Evolutionary conservation across 2,329 filamentous ascomycete genomes (phyloP), one percentile per base, ranked within the genome.

Genomic region (Trematosphaeria pertusa): DNA sequence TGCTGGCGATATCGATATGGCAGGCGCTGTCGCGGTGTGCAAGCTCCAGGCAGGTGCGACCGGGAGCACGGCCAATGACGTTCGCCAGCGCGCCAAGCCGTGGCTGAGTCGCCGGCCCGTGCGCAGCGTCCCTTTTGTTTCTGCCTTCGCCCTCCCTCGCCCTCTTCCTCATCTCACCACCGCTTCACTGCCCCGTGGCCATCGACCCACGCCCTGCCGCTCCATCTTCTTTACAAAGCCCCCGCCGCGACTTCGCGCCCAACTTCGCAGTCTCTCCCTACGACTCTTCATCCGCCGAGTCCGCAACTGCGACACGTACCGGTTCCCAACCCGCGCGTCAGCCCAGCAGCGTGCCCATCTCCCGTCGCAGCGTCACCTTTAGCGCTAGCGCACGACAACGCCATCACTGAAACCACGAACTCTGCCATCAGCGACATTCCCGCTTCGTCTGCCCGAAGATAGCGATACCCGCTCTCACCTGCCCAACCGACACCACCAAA

Each of bases 21-120:
- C 55, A 58, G 47, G 52, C 59, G 61, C 62, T 54, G 46, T 59
- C 55, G 56, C 50, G 42, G 26, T 33, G 12, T 43, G 50, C n/a
- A n/a, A 49, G 52, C 51, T 58, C 39, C 49, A 38, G 58, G 53
- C 56, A 62, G 48, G 52, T 40, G 45, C 56, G 52, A 45, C 48
- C n/a, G n/a, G 32, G 12, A 14, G 14, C 10, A 28, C 35, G 32
- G 31, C 46, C 40, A 49, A 40, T 44, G 46, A 43, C 30, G 40
- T 44, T n/a, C 22, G 14, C 20, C 31, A 17, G 40, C 22, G 12
- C 24, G 46, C 50, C 41, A 51, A 43, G 46, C 22, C 24, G 41
- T 44, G 36, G 42, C 30, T 30, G 33, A 20, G 46, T n/a, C 42
- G 19, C 21, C 17, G 41, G 30, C 22, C 12, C 42, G 32, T 42